Conservation (phyloP, 345 rosid genomes). For the Eutrema japonicum region DNA sequence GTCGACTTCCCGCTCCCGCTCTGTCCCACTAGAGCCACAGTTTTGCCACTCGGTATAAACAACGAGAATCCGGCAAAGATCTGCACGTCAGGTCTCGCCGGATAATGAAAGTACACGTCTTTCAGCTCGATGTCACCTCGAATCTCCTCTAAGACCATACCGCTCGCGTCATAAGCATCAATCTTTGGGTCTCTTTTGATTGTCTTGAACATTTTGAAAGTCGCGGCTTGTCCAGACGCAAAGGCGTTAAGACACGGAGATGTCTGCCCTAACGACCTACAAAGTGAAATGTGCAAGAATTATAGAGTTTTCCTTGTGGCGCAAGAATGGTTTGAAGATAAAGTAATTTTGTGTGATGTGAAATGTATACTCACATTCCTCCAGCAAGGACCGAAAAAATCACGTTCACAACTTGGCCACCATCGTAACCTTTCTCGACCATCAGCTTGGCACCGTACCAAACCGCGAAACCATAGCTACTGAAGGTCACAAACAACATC, state of each 20-base stretch:
- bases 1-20: slow-evolving; percentile 62
- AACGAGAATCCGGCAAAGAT: slow-evolving; percentile 51
- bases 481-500: slow-evolving; percentile 24
- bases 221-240: slow-evolving; percentile 60
- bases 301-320: not conserved
- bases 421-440: slow-evolving; percentile 15
- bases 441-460: slow-evolving; percentile 28
- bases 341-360: not conserved
- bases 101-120: slow-evolving; percentile 46
- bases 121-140: slow-evolving; percentile 46
- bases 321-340: not conserved
- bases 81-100: slow-evolving; percentile 48
- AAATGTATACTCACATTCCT: slow-evolving; percentile 23
- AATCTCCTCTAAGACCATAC: slow-evolving; percentile 38
- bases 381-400: slow-evolving; percentile 20
- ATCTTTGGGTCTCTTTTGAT: slow-evolving; percentile 45
- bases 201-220: slow-evolving; percentile 44
- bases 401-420: slow-evolving; percentile 34
- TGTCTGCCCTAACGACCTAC: slow-evolving; percentile 54
- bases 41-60: slow-evolving; percentile 40
- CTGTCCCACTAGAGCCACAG: slow-evolving; percentile 56
- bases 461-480: slow-evolving; percentile 29
- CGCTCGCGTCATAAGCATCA: slow-evolving; percentile 40
- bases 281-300: not conserved
- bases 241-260: slow-evolving; percentile 49